Conservation (phyloP, 768 basidiomycete genomes). For the Tricholoma saponaceum region DNA sequence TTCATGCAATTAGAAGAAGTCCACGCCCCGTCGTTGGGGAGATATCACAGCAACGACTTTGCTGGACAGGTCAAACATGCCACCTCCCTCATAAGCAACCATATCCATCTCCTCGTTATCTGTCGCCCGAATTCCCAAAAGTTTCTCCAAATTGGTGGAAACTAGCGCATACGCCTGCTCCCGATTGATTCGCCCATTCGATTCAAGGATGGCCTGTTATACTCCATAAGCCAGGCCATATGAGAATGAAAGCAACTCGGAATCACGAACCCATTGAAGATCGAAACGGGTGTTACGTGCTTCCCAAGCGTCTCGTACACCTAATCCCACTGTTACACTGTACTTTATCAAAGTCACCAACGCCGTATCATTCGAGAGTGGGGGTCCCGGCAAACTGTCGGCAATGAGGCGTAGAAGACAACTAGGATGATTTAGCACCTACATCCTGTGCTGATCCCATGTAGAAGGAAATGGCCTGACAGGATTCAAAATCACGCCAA, state of each 20-base stretch:
- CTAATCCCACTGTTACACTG: slow-evolving; percentile 80
- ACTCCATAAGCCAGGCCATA: background rate
- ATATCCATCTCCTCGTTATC: slow-evolving; percentile 48
- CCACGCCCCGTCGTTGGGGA: slow-evolving; percentile 43
- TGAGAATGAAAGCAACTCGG: background rate
- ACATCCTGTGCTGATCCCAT: slow-evolving; percentile 76
- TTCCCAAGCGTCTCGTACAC: slow-evolving; percentile 62
- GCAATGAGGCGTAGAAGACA: slow-evolving; percentile 4
- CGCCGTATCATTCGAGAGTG: slow-evolving; percentile 58
- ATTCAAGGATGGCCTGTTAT: slow-evolving; percentile 41
- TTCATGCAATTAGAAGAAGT: slow-evolving; percentile 36
- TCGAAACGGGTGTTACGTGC: slow-evolving; percentile 77
- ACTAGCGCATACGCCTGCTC: slow-evolving; percentile 40
- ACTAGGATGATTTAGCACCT: slow-evolving; percentile 15
- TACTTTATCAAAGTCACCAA: slow-evolving; percentile 61
- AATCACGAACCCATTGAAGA: slow-evolving; percentile 59
- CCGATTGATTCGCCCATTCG: slow-evolving; percentile 39
- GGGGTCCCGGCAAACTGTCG: slow-evolving; percentile 65
- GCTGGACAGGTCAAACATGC: slow-evolving; percentile 49
- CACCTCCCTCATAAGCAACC: slow-evolving; percentile 59
- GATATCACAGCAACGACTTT: slow-evolving; percentile 57
- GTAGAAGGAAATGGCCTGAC: slow-evolving; percentile 61
- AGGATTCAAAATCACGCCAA: slow-evolving; percentile 51
- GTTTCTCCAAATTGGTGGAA: slow-evolving; percentile 40
- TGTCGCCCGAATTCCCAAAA: slow-evolving; percentile 34